Percentiles rank a stretch among this genome's conserved stretches.
These are phyloP conservation scores for Saccharomyces eubayanus DNA, from an alignment of 805 yeast species.

Conservation along the genomic window DNA sequence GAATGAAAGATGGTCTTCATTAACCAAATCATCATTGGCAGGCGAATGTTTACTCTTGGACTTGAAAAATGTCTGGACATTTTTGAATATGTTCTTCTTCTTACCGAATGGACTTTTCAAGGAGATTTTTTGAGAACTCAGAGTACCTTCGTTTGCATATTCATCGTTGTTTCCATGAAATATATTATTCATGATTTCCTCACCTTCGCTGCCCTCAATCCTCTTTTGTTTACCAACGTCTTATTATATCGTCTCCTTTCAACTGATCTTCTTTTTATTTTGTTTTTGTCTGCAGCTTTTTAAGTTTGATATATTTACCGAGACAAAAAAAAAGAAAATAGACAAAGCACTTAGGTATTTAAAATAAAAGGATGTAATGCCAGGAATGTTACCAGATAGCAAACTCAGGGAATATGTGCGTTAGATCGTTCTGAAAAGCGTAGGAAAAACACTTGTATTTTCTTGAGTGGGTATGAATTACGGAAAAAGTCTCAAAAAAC, in stretches of 20 bases:
- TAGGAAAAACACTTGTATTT: background rate
- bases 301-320: background rate
- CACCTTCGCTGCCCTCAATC: background rate
- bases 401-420: background rate
- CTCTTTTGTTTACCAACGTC: background rate
- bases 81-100: conserved; percentile 19
- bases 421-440: background rate
- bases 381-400: too few species aligned
- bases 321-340: background rate
- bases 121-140: conserved; percentile 7
- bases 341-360: background rate
- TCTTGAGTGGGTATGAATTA: background rate
- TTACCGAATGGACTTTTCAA: conserved; percentile 14
- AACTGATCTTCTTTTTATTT: background rate
- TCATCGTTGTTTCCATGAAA: background rate
- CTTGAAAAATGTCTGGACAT: conserved; percentile 17
- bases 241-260: background rate
- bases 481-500: background rate
- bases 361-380: too few species aligned
- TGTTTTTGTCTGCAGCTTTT: background rate
- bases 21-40: background rate
- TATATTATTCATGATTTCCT: background rate
- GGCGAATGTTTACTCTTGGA: conserved; percentile 7
- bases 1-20: conserved; percentile 4
- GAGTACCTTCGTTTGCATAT: conserved; percentile 1